Evolutionary conservation across 805 yeast genomes (phyloP).

Genomic region (Priceomyces castillae): DNA sequence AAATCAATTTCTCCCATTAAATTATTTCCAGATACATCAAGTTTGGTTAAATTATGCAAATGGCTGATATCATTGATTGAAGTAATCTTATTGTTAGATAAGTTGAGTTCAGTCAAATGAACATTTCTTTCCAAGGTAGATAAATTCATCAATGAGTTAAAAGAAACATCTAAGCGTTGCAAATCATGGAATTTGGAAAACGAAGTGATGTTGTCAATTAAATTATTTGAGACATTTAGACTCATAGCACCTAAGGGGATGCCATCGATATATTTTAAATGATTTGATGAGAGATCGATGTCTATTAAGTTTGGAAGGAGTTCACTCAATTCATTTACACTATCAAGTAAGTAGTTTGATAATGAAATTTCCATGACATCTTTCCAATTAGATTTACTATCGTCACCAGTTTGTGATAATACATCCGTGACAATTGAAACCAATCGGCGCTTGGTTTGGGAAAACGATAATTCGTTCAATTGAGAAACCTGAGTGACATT

Average conservation of each 20-base stretch:
- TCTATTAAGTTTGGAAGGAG: conserved; percentile 44
- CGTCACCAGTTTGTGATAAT: conserved; percentile 30
- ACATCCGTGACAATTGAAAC: conserved; percentile 46
- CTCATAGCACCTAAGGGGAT: conserved; percentile 39
- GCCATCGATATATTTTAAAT: conserved; percentile 43
- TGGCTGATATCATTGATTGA: conserved; percentile 35
- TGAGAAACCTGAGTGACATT: conserved; percentile 45
- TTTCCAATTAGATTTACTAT: conserved; percentile 43
- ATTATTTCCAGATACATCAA: conserved; percentile 43
- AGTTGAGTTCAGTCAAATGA: conserved; percentile 42
- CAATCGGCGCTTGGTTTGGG: conserved; percentile 43
- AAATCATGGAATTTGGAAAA: conserved; percentile 40
- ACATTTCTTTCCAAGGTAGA: conserved; percentile 35
- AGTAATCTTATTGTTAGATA: conserved; percentile 34
- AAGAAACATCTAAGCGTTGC: conserved; percentile 40
- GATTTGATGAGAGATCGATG: conserved; percentile 43
- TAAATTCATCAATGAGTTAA: conserved; percentile 36
- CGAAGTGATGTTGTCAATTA: conserved; percentile 39
- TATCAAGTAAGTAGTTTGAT: conserved; percentile 31
- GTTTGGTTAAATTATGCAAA: conserved; percentile 37
- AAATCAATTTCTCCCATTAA: conserved; percentile 41
- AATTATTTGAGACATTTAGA: conserved; percentile 38
- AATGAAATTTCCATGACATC: conserved; percentile 36
- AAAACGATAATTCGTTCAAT: conserved; percentile 44
- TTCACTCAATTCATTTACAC: conserved; percentile 41